Evolutionary conservation across 164 flowering plant genomes (phyloP).

Genomic region (Vitis rupestris): DNA sequence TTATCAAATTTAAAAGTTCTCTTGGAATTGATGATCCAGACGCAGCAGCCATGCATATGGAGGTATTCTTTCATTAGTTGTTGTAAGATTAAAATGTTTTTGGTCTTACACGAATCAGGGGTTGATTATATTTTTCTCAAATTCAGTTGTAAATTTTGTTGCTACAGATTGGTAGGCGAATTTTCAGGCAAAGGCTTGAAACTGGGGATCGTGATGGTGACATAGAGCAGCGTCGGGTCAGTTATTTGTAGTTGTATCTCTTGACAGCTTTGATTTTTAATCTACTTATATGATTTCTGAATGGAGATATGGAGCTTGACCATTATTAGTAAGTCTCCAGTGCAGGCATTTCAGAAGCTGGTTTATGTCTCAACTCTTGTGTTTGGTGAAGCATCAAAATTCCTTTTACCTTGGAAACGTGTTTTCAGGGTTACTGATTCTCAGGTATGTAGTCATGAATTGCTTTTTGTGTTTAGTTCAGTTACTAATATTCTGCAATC

Average conservation of each 20-base stretch:
- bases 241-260: conserved; percentile 21
- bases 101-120: neutral
- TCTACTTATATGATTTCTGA: neutral
- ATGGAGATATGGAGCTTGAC: conserved; percentile 41
- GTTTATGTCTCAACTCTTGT: conserved; percentile 93
- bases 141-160: conserved; percentile 11
- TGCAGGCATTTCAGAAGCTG: conserved; percentile 99
- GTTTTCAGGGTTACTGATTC: conserved; percentile 90
- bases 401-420: conserved; percentile 99
- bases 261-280: neutral
- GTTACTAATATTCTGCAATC: neutral
- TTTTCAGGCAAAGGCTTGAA: conserved; percentile 92
- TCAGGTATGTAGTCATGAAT: conserved; percentile 52
- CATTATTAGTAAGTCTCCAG: conserved; percentile 50
- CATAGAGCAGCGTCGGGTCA: conserved; percentile 85
- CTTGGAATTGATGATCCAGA: conserved; percentile 98
- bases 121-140: too few species aligned
- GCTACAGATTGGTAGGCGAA: conserved; percentile 79
- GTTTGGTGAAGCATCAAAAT: conserved; percentile 91
- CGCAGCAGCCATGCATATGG: conserved; percentile 96
- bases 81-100: neutral
- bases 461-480: neutral
- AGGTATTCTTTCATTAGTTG: conserved; percentile 42
- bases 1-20: conserved; percentile 69
- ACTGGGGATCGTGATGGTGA: conserved; percentile 90